Conservation (phyloP, 495 filamentous ascomycete genomes). For the Hypoxylon fuscum region DNA sequence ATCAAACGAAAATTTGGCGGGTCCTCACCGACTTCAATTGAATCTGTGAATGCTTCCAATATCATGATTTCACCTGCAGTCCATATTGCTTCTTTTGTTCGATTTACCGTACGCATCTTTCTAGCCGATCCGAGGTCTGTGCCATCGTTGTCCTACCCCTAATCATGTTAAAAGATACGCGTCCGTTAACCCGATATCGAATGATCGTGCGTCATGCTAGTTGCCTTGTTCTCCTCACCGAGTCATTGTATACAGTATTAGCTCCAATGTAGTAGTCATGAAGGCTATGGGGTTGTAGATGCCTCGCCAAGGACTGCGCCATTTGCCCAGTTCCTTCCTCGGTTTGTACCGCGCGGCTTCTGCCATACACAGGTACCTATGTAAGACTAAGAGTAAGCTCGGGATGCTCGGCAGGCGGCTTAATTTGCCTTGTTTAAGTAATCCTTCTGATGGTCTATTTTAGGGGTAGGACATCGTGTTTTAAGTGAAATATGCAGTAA, state of each 20-base stretch:
- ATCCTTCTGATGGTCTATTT: too few relatives aligned
- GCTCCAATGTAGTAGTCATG: neutral
- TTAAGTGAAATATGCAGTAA: too few relatives aligned
- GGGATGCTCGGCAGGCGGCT: too few relatives aligned
- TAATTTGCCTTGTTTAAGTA: too few relatives aligned
- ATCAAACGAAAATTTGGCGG: constrained; percentile 11
- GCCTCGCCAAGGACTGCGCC: constrained; percentile 4
- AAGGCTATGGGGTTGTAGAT: neutral
- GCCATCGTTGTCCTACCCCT: constrained; percentile 20
- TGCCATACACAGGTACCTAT: too few relatives aligned
- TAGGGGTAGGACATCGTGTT: too few relatives aligned
- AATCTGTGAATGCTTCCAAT: too few relatives aligned
- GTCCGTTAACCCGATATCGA: constrained; percentile 9
- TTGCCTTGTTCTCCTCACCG: constrained; percentile 16
- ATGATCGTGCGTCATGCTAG: constrained; percentile 15
- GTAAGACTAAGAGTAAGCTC: too few relatives aligned
- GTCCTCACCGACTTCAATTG: neutral
- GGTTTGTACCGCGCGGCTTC: too few relatives aligned
- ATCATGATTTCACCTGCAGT: too few relatives aligned
- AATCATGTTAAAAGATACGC: constrained; percentile 19
- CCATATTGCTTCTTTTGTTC: too few relatives aligned
- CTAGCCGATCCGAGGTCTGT: constrained; percentile 2
- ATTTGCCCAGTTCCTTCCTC: too few relatives aligned
- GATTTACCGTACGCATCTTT: neutral
- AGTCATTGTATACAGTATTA: neutral